Base-by-base conservation (phyloP, 73 alveolate species). In the Paraurostyla sp. region DNA sequence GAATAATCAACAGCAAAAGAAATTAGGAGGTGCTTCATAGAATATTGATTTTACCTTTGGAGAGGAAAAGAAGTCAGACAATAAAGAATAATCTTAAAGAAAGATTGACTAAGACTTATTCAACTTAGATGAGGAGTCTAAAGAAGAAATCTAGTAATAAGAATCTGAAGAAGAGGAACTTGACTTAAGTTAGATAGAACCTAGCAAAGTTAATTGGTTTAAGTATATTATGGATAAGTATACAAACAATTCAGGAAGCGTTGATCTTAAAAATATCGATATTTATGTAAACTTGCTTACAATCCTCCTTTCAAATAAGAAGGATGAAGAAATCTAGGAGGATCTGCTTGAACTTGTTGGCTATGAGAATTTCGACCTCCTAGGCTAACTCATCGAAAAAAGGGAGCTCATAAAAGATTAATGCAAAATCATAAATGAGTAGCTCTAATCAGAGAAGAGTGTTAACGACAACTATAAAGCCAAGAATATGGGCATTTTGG, bases 341-440 rank as follows among this genome's bases (percentile, higher is more conserved):
- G 96, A 91, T 33, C 69, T 93, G 50, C 45, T 93, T 0, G 94
- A 93, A 23, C 59, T 80, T 38, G 89, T 93, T 25, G 97, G 97
- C 0, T 80, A 45, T 63, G 94, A 93, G n/a, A 62, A 82, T 51
- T 50, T 91, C 38, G 96, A 93, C 58, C n/a, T 91, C 62, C 87
- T 93, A 11, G 57, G 0, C 57, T 73, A 91, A 83, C 89, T 93
- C 41, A 41, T 93, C 29, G 76, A 50, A 29, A 89, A 58, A 51
- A 73, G 97, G 62, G 89, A 78, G 33, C 42, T 27, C 36, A 93
- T 91, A 40, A 62, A 45, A 50, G 85, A 43, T 9, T 83, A 84
- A 41, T 63, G 80, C 42, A 85, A 62, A 42, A 50, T 51, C 35
- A 20, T 80, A 30, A 45, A 59, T 32, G 84, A 80, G 62, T 60